Conservation (phyloP, 352 stramenopile genomes). For the Blastocystis hominis region DNA sequence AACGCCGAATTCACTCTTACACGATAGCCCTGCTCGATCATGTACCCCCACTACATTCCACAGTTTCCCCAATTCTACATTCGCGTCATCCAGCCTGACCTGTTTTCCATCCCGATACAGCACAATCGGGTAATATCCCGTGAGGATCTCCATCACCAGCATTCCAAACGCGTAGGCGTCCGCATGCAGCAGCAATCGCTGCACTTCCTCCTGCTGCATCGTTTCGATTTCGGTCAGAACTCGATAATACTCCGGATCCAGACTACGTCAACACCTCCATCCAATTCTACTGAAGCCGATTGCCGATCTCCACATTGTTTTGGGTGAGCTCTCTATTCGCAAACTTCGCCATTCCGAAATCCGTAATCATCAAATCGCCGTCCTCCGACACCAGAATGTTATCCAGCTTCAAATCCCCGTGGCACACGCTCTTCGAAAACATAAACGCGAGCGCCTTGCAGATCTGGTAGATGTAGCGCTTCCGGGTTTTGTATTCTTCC, state of each 20-base stretch:
- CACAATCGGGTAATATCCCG: background rate
- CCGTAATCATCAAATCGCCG: background rate
- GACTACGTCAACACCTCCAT: background rate
- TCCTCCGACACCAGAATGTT: background rate
- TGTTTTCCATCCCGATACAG: background rate
- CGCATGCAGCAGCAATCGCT: background rate
- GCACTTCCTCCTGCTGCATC: background rate
- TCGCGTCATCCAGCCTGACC: background rate
- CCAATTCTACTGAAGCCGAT: background rate
- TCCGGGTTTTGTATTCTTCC: background rate
- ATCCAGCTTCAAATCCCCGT: slow-evolving; percentile 18
- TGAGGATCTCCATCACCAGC: slow-evolving; percentile 3
- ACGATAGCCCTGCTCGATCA: background rate
- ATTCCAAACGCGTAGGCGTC: background rate
- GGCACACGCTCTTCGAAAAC: background rate
- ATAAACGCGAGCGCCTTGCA: background rate
- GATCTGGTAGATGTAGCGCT: slow-evolving; percentile 5
- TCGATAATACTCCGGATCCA: background rate
- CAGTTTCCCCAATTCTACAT: background rate
- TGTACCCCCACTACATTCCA: background rate
- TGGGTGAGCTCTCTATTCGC: background rate
- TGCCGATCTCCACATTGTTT: background rate
- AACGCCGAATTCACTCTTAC: background rate
- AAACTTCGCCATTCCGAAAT: background rate
- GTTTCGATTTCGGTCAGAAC: background rate